Base-by-base conservation (phyloP, 305 asterid species). In the Plantago coronopus region DNA sequence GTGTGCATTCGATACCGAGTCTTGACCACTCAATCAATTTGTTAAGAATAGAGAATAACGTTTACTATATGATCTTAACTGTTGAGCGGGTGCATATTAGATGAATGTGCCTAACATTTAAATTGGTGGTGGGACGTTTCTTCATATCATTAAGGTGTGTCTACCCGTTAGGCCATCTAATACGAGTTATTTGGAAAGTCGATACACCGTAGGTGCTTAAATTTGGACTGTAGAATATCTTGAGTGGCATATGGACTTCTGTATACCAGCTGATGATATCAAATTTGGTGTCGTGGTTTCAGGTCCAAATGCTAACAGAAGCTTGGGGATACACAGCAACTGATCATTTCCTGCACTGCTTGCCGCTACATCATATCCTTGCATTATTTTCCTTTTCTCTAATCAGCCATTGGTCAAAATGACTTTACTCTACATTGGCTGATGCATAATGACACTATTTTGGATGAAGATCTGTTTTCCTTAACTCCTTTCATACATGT, bases 291-390 rank as follows among this genome's bases (percentile, higher is more conserved):
- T 53, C 43, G 22, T 21, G 23, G 48, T 79, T 74, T 78, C 91
- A 93, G 99, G 97, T 81, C 63, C 87, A 87, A 82, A 89, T 87
- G 85, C 76, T 93, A 77, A 72, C 88, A 55, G 83, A 80, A 34
- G 89, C 96, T 57, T 93, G 99, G 99, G 95, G 82, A 68, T 93
- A 89, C 73, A 76, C 84, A 40, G 59, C 85, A 17, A 65, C 65
- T 18, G 99, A 93, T 72, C 81, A 74, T 29, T 89, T 89, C 83
- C 73, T 93, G 91, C 88, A 93, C 64, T 86, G 96, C 79, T 78
- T 93, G 75, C 99, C 99, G 2, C 88, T 93, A 34, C 97, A 93
- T 78, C 99, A 93, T 93, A 93, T 93, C 99, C 99, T 20, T 38
- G 53, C 65, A 48, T 65, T 14, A 58, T 40, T 40, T 61, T 68